Base-by-base conservation (phyloP, 2,329 filamentous ascomycete species). In the Davidsoniella virescens region DNA sequence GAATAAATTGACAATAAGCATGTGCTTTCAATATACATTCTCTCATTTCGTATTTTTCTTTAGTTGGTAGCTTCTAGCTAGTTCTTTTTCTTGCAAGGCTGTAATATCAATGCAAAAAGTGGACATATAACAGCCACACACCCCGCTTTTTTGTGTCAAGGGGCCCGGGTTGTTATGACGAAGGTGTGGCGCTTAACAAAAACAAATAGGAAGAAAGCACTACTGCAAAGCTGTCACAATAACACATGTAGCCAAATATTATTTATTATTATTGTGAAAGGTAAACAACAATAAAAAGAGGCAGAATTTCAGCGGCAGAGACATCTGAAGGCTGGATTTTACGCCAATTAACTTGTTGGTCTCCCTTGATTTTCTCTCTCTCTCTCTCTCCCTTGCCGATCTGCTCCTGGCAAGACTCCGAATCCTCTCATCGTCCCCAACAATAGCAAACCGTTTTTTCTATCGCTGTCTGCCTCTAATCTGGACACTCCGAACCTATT, bases 171-270 rank as follows among this genome's bases (percentile, higher is more conserved):
- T 47, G 37, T 25, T 52, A 48, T 52, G 44, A 38, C 45, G 50
- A 47, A 39, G 37, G 18, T 48, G 50, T 52, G 50, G 50, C 50
- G 39, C 23, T 9, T 26, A 43, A 42, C 38, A 26, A 42, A 33
- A 46, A 39, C 10, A 47, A 51, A 20, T 6, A 18, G 33, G n/a
- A 17, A 26, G 17, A 42, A 33, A 18, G 20, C 20, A 23, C 20
- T 5, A 23, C 37, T 29, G 41, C 17, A 20, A 23, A 41, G 18
- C n/a, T 42, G 38, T 23, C 29, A 33, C 29, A 33, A 33, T 33
- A 12, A 8, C 29, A 33, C 29, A 33, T 33, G 29, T 12, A 33
- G 29, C 29, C 29, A 33, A 33, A 38, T 36, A 36, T 45, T 45
- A 10, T 33, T 36, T 36, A 36, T 25, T 33, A 12, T 12, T 12